Base-by-base conservation (phyloP, 2,329 filamentous ascomycete species). In the Paecilomyces sp. region DNA sequence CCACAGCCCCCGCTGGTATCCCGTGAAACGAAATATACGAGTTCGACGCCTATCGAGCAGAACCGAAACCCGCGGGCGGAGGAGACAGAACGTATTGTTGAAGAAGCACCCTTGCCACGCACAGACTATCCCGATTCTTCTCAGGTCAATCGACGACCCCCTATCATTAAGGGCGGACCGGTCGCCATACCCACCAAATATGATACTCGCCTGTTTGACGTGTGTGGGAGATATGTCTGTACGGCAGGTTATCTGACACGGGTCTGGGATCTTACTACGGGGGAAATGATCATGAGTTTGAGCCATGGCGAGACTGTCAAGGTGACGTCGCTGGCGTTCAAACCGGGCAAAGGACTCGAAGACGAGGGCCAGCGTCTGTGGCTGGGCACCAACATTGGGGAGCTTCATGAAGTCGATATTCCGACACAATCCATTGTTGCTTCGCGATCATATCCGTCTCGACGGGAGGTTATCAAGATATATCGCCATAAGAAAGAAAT, bases 321-420 rank as follows among this genome's bases (percentile, higher is more conserved):
- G 70, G 88, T 90, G 7, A 88, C 91, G 1, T 86, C 92, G 1
- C 79, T 97, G 5, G 84, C 86, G 0, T 99, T 99, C 76, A 95
- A 96, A 71, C 92, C 93, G 2, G 89, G 88, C 0, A 80, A 83
- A 2, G 85, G 89, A 63, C 83, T 93, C 1, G 85, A 91, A 60
- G 86, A 92, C 54, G 93, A 97, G 74, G 93, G 92, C 5, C 83
- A 84, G 58, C 83, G 87, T 13, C 67, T 99, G 25, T 99, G 94
- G 94, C 84, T 97, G 33, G 94, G 94, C 7, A 97, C 89, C 52
- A 96, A 89, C 65, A 81, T 85, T 6, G 94, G 94, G 55, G 94
- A 99, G 63, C 80, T 99, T 47, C 85, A 92, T 70, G 94, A 99
- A 75, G 83, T 96, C 53, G 92, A 99, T 71, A 85, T 97, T 58